Conservation (phyloP, 805 yeast species). For the Zygosaccharomyces lentus region DNA sequence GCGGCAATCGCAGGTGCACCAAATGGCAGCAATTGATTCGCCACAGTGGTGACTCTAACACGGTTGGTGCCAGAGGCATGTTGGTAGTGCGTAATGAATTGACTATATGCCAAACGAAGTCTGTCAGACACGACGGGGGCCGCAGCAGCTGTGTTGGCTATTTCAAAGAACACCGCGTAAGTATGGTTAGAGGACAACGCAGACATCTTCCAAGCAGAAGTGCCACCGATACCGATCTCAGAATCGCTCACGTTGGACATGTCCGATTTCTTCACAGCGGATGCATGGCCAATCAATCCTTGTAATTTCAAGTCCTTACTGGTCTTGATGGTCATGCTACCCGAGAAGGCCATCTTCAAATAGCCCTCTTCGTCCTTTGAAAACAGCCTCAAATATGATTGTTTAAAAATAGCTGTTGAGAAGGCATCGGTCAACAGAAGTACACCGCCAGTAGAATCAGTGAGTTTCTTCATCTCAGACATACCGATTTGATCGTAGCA, state of each 20-base stretch:
- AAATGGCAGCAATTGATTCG: conserved; percentile 47
- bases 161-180: conserved; percentile 86
- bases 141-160: conserved; percentile 41
- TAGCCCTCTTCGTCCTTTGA: conserved; percentile 82
- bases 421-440: conserved; percentile 86
- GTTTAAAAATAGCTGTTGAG: conserved; percentile 91
- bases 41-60: conserved; percentile 84
- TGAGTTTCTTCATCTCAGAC: conserved; percentile 83
- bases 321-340: conserved; percentile 80
- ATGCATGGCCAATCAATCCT: conserved; percentile 92
- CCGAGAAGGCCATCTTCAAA: conserved; percentile 87
- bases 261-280: conserved; percentile 60
- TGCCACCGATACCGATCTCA: conserved; percentile 91
- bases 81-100: conserved; percentile 88
- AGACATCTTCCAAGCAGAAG: conserved; percentile 83
- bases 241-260: conserved; percentile 80
- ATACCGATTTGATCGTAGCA: conserved; percentile 95
- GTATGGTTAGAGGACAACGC: conserved; percentile 82
- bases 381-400: conserved; percentile 83
- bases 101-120: conserved; percentile 51
- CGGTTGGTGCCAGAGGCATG: conserved; percentile 92
- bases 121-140: conserved; percentile 21
- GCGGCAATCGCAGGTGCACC: conserved; percentile 52
- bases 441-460: conserved; percentile 87
- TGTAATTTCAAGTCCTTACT: conserved; percentile 82